Base-by-base conservation (phyloP, 768 basidiomycete genomes). In the Leccinum subtestaceum region DNA sequence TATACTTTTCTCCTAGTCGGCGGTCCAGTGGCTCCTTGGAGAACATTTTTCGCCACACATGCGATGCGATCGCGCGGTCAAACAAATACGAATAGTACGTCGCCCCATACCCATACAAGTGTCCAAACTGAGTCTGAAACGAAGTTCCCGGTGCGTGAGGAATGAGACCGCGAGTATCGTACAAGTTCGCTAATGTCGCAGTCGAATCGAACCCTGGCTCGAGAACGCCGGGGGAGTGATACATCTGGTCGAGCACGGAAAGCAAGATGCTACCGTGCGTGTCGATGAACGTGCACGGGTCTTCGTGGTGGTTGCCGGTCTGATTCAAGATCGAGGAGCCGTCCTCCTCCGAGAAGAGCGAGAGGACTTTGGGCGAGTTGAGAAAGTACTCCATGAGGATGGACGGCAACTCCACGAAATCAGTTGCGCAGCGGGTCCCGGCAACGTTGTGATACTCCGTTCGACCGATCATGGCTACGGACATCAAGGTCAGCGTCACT, bases 341-440 rank as follows among this genome's bases (percentile, higher is more conserved):
- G 12, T 84, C 76, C 7, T 43, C 40, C n/a, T 85, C 81, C 11
- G 31, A 32, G 67, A 94, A 92, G 17, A 96, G 83, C 5, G 89
- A 85, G 23, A 98, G 83, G 29, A 98, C 93, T 13, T 77, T 73
- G 0, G 92, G 84, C 0, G 95, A 96, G 45, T 83, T 88, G 45
- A 96, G 83, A 78, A 99, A 98, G 69, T 95, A 93, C 71, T 99
- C 97, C 97, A 98, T 98, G 21, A 99, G 84, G 66, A 98, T 95
- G 10, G 96, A 98, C 0, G 97, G 97, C 7, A 99, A 79, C 70
- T 99, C 97, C 58, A 98, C 96, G 67, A 99, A 97, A 70, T 99
- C 97, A 0, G 97, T 99, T 0, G 97, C 92, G 71, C 95, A 97
- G 19, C 97, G 91, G 2, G 97, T 99, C 15, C 97, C 97, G 0